These are phyloP conservation scores for Acacia confusa DNA, from an alignment of 306 rosid genomes.

Conservation along the genomic window DNA sequence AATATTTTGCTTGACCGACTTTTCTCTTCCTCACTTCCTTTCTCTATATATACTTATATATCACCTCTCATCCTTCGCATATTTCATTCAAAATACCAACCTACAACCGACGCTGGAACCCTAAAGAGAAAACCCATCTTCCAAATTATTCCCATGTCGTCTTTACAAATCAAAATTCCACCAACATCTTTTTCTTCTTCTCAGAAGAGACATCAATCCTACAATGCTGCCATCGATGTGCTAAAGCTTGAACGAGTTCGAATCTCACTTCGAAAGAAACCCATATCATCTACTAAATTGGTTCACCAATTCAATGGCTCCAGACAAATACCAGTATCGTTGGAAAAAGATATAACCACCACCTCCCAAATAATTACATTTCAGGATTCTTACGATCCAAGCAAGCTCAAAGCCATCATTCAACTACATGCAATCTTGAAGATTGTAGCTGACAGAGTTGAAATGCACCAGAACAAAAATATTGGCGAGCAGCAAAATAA, in stretches of 20 bases:
- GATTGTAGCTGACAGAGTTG: constrained; percentile 49
- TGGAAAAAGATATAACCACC: background rate
- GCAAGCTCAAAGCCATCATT: background rate
- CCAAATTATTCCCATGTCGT: too few relatives aligned
- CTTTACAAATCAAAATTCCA: too few relatives aligned
- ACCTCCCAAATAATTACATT: background rate
- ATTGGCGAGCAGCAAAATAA: constrained; percentile 51
- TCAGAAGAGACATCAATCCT: too few relatives aligned
- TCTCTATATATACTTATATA: too few relatives aligned
- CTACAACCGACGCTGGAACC: too few relatives aligned
- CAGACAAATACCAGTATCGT: background rate
- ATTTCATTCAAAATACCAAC: too few relatives aligned
- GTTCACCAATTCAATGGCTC: constrained; percentile 21
- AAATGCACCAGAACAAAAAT: constrained; percentile 56
- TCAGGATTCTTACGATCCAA: background rate
- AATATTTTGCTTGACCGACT: too few relatives aligned
- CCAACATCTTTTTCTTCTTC: too few relatives aligned
- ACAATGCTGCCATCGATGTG: constrained; percentile 47
- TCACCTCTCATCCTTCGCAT: too few relatives aligned
- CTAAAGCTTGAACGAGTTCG: constrained; percentile 36
- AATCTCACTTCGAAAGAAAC: constrained; percentile 26
- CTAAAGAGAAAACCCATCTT: too few relatives aligned
- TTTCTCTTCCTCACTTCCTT: too few relatives aligned
- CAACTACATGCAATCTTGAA: constrained; percentile 54
- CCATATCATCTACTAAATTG: constrained; percentile 6